Percentiles rank a stretch among this genome's conserved stretches.
These are phyloP conservation scores for Echites panduratus DNA, from an alignment of 257 asterid species.

Conservation along the genomic window DNA sequence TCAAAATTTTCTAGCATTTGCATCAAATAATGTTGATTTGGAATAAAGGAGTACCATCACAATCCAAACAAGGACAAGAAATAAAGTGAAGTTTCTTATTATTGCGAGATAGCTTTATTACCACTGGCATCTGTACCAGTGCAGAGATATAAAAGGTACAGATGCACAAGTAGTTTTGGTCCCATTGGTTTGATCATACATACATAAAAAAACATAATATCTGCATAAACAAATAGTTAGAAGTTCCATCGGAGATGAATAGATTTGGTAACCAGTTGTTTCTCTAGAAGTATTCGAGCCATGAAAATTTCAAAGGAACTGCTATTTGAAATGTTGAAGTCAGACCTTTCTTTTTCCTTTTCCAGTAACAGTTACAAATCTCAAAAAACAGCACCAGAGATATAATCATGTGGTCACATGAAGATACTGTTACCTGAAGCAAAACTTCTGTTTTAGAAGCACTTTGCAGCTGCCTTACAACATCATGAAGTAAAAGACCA, in stretches of 20 bases:
- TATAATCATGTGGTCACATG: not conserved
- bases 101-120: not conserved
- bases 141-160: not conserved
- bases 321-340: no score
- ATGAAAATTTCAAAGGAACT: not conserved
- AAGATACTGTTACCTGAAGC: slow-evolving; percentile 71
- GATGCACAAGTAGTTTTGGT: not conserved
- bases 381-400: no score
- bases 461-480: slow-evolving; percentile 57
- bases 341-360: no score
- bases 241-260: not conserved
- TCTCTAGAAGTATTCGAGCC: not conserved
- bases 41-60: not conserved
- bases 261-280: not conserved
- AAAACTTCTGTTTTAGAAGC: slow-evolving; percentile 59
- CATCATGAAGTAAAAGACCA: slow-evolving; percentile 55
- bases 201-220: not conserved
- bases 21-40: not conserved
- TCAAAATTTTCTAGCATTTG: not conserved
- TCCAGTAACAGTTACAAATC: no score
- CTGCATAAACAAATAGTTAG: not conserved
- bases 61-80: not conserved
- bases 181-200: not conserved
- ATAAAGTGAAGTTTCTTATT: not conserved
- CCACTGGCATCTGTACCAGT: not conserved